Percentiles rank a stretch among this genome's conserved stretches.
These are phyloP conservation scores for Lenwebbia sp. DNA, from an alignment of 345 rosid genomes.

Conservation along the genomic window DNA sequence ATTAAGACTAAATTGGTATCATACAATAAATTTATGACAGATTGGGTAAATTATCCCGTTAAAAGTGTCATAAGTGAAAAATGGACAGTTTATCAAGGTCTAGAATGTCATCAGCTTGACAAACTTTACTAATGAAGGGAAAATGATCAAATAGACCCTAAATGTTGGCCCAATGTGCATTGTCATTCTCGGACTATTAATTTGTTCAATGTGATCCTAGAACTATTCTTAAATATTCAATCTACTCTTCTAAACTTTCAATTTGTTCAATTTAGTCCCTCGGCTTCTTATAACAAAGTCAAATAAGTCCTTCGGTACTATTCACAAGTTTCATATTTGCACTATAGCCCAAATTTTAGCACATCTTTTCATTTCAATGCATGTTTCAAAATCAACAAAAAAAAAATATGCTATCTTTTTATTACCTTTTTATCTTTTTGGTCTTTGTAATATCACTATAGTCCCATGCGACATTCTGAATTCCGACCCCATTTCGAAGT, in stretches of 20 bases:
- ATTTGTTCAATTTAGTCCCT: not conserved
- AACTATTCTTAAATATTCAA: not conserved
- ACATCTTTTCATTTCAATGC: not conserved
- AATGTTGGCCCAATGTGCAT: not conserved
- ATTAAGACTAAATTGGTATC: not conserved
- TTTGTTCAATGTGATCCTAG: not conserved
- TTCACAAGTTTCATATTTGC: not conserved
- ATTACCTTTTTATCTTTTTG: too few relatives aligned
- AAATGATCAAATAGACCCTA: not conserved
- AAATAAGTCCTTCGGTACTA: rapidly evolving
- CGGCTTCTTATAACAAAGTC: not conserved
- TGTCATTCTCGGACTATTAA: not conserved
- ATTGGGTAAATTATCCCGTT: not conserved
- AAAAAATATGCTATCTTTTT: not conserved
- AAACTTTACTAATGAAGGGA: not conserved
- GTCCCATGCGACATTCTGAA: too few relatives aligned
- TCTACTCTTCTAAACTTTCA: not conserved
- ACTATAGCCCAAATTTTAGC: not conserved
- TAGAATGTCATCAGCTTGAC: not conserved
- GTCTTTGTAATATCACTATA: not conserved
- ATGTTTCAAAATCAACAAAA: not conserved
- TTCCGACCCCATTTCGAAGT: too few relatives aligned
- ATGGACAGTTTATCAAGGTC: not conserved
- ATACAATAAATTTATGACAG: not conserved
- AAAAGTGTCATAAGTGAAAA: not conserved